Evolutionary conservation across 257 asterid genomes (phyloP).

Genomic region (Parsonsia alboflavescens): DNA sequence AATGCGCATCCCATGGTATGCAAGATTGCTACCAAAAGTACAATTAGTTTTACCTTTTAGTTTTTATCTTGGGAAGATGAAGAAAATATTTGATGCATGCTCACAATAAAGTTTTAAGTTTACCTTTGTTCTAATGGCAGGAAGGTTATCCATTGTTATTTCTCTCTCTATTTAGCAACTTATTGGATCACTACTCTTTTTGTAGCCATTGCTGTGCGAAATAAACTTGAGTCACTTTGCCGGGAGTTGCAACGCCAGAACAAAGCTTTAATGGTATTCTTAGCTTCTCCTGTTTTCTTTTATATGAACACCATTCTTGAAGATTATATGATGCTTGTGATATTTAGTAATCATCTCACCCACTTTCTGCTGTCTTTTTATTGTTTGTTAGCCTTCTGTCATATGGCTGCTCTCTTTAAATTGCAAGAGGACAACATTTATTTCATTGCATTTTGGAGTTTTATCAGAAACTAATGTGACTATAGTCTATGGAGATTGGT

Average conservation of each 20-base stretch:
- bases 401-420: background rate
- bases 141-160: background rate
- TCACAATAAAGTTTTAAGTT: background rate
- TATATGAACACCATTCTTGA: background rate
- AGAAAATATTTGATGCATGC: background rate
- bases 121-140: background rate
- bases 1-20: background rate
- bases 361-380: background rate
- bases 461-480: background rate
- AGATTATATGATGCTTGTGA: background rate
- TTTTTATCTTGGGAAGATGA: background rate
- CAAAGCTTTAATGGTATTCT: constrained; percentile 72
- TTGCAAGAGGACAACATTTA: background rate
- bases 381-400: background rate
- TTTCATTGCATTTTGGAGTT: constrained; percentile 4
- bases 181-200: constrained; percentile 25
- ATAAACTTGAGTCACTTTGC: constrained; percentile 93
- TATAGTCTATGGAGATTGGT: background rate
- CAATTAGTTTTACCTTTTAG: background rate
- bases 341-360: background rate
- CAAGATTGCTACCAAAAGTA: background rate
- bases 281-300: constrained; percentile 10
- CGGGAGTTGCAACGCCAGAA: constrained; percentile 98
- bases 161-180: constrained; percentile 13
- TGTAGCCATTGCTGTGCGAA: constrained; percentile 89